Conservation (phyloP, 2,329 filamentous ascomycete species). For the Pyrenophora teres region DNA sequence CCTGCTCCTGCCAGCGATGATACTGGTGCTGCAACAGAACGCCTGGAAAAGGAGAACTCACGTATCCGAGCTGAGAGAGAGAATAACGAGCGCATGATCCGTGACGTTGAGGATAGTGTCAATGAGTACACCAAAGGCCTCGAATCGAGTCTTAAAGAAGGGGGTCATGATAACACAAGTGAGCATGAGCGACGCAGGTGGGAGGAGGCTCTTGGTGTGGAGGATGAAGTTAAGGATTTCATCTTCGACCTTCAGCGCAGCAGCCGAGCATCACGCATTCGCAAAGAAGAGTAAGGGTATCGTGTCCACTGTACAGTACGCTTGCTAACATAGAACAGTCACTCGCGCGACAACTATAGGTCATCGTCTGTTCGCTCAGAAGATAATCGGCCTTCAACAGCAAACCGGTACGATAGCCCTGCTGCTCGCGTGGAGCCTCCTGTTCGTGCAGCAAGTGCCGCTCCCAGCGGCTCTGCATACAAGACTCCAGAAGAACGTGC, state of each 20-base stretch:
- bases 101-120: conserved; percentile 94
- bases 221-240: conserved; percentile 96
- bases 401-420: conserved; percentile 57
- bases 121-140: conserved; percentile 83
- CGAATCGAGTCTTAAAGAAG: conserved; percentile 86
- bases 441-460: conserved; percentile 60
- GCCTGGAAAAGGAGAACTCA: conserved; percentile 85
- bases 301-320: neutral
- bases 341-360: conserved; percentile 41
- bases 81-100: conserved; percentile 94
- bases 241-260: conserved; percentile 94
- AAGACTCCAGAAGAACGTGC: conserved; percentile 92
- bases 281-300: conserved; percentile 61
- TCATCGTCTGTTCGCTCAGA: conserved; percentile 49
- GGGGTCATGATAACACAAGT: conserved; percentile 71
- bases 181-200: conserved; percentile 92
- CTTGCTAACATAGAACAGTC: conserved; percentile 25
- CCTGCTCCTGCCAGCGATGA: conserved; percentile 73
- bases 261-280: conserved; percentile 74
- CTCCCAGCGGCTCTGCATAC: conserved; percentile 69
- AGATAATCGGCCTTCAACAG: conserved; percentile 35
- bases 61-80: conserved; percentile 84
- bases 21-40: conserved; percentile 77
- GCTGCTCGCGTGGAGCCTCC: conserved; percentile 52
- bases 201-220: conserved; percentile 94